Evolutionary conservation across 495 filamentous ascomycete genomes (phyloP), one percentile per base, ranked within the genome.

Genomic region (Cercophora sp.): DNA sequence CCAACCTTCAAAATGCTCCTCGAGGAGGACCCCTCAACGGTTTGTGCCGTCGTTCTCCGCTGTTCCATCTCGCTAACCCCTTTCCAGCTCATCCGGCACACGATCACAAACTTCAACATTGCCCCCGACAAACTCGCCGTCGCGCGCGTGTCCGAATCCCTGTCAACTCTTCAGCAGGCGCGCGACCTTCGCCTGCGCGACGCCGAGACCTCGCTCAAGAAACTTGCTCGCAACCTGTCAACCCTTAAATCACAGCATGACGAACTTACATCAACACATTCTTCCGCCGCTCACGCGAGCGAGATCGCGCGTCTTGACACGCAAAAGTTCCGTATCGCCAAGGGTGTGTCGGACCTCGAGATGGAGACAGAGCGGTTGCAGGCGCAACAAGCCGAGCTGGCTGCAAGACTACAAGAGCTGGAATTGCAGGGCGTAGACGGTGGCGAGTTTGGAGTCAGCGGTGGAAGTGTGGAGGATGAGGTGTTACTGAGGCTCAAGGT

Each of bases 81-180:
- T n/a, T n/a, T n/a, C 32, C 63, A 93, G 87, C 85, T 97, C 62
- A 95, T 97, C 69, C 77, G 84, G 67, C 85, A 92, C 70, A 94
- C 90, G 18, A 84, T 92, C 68, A 77, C 81, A 46, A 96, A 96
- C 77, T 98, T 98, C 81, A 92, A 96, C 73, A 95, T 90, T 65
- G 74, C 81, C 36, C 86, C 87, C 2, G 93, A 98, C 76, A 91
- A 87, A 59, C 75, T 84, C 67, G 85, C 87, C 60, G 82, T 96
- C 41, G 76, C 85, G n/a, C 88, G 92, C 66, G 88, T 97, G 66
- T 81, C 83, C 70, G 85, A 87, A 71, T 91, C 88, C 2, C 80
- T 96, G 52, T 78, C 83, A 5, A 83, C 86, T 0, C 80, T 97
- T 10, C 79, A 88, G 54, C 81, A 88, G 59, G 85, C 87, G 51